Conservation (phyloP, 139 green algal genomes). For the Diplosphaera chodatii region DNA sequence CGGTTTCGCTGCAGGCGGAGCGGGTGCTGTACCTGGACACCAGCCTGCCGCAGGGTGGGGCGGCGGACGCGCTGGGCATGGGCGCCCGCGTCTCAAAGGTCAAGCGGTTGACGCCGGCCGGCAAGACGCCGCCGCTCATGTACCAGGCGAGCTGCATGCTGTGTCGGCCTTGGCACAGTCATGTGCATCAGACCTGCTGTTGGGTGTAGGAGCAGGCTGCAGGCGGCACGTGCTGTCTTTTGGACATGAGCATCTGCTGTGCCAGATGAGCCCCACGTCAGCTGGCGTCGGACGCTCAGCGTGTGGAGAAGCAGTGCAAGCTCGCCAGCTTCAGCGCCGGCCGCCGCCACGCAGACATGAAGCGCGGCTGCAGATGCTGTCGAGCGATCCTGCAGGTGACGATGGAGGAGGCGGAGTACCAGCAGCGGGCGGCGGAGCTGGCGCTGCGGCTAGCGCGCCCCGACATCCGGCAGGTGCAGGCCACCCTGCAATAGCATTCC, state of each 20-base stretch:
- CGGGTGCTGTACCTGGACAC: conserved; percentile 62
- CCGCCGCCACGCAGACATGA: too few relatives aligned
- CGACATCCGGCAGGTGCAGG: conserved; percentile 27
- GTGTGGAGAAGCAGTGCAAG: too few relatives aligned
- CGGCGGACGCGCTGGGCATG: conserved; percentile 7
- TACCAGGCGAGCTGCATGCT: conserved; percentile 1
- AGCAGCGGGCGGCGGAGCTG: conserved; percentile 27
- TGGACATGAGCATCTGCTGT: too few relatives aligned
- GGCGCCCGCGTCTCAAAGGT: conserved; percentile 15
- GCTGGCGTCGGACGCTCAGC: too few relatives aligned
- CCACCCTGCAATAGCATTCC: neutral
- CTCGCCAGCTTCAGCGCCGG: too few relatives aligned
- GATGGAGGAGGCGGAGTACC: conserved; percentile 63
- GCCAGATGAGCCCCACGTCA: too few relatives aligned
- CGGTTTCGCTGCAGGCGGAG: conserved; percentile 53
- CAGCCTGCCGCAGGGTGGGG: conserved; percentile 6
- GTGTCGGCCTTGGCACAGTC: too few relatives aligned
- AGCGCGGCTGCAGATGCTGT: neutral
- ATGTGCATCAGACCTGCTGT: too few relatives aligned
- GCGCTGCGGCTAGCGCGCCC: conserved; percentile 29
- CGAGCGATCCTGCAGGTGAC: conserved; percentile 31
- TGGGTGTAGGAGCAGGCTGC: too few relatives aligned
- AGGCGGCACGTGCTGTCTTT: too few relatives aligned
- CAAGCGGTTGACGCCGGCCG: neutral
- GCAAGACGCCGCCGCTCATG: neutral